Evolutionary conservation across 1,284 basidiomycete species (phyloP), one percentile per base, ranked within the genome.

Genomic region (Rhodotorula sp.): DNA sequence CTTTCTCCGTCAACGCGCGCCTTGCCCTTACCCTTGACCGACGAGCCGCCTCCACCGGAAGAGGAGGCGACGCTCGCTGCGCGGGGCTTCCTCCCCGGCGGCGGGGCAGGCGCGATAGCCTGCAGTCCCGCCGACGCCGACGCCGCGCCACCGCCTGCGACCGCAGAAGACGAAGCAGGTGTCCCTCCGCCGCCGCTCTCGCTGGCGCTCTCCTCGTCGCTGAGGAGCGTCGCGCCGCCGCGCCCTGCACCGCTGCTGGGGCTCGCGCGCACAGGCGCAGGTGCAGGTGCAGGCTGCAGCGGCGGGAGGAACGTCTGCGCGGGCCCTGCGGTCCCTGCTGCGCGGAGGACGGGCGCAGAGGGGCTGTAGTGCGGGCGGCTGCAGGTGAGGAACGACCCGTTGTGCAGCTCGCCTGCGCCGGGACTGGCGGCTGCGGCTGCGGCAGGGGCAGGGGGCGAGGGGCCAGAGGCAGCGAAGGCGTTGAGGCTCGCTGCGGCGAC

Each of bases 141-240:
- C 25, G 8, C 10, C n/a, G 27, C 9, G 19, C 19, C 22, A 25
- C 2, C 22, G 46, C 19, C 46, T n/a, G 46, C 25, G 25, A 3
- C 3, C 44, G 6, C 44, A 19, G 46, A 48, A 1, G 50, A 15
- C 50, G 50, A 9, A 1, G 2, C 48, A 12, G 25, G 6, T 27
- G 48, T 25, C 27, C 50, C 61, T 7, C 61, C 61, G 21, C 44
- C 48, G 10, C 48, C 60, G 54, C 46, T 29, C 25, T 44, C 44
- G 44, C 62, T 56, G 34, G 65, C 44, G 44, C 55, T 63, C 22
- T 70, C 70, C 25, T 72, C 70, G 63, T 72, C 66, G 55, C 63
- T 72, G 17, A 68, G 48, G 50, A 68, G 44, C 5, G 66, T 72
- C 7, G 66, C 70, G 3, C 70, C 70, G 34, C 61, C 66, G 15